Percentiles rank a stretch among this genome's conserved stretches.
Conservation (phyloP, 2,329 filamentous ascomycete species). For the Diaporthe amygdali region DNA sequence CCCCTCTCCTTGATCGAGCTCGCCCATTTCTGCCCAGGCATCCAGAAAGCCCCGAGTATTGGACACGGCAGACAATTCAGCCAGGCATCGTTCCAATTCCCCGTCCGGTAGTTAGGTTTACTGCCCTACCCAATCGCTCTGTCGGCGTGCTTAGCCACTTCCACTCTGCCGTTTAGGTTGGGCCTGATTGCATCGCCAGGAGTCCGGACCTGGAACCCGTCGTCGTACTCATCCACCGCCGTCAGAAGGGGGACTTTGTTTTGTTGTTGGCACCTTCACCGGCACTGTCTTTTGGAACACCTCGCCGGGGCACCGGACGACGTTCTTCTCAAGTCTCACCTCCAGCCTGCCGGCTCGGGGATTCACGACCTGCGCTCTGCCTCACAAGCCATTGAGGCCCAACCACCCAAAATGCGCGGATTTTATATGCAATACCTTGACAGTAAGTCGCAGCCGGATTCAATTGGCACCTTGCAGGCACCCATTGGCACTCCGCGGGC, state of each 20-base stretch:
- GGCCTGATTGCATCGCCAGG: conserved; percentile 59
- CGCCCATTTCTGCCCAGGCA: conserved; percentile 26
- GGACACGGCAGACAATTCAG: conserved; percentile 12
- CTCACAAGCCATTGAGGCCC: conserved; percentile 22
- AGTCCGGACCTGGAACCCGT: conserved; percentile 38
- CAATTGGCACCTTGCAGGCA: conserved; percentile 27
- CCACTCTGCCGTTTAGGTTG: conserved; percentile 49
- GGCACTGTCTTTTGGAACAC: conserved; percentile 18
- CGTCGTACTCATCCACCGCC: conserved; percentile 32
- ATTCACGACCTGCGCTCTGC: conserved; percentile 17
- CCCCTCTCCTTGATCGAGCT: conserved; percentile 23
- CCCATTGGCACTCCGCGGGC: conserved; percentile 11
- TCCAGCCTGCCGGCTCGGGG: conserved; percentile 31
- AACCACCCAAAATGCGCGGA: conserved; percentile 58
- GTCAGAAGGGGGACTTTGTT: conserved; percentile 20
- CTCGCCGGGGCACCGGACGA: conserved; percentile 26
- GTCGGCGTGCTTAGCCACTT: conserved; percentile 24
- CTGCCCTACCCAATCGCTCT: conserved; percentile 35
- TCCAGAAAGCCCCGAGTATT: background rate
- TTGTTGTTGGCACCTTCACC: conserved; percentile 29
- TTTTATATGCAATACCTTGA: conserved; percentile 77
- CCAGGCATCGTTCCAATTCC: background rate
- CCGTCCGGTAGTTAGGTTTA: conserved; percentile 30
- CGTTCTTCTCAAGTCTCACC: conserved; percentile 27
- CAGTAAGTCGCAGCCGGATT: conserved; percentile 61